Conservation (phyloP, 2,329 filamentous ascomycete genomes). For the Diaporthe destruens region DNA sequence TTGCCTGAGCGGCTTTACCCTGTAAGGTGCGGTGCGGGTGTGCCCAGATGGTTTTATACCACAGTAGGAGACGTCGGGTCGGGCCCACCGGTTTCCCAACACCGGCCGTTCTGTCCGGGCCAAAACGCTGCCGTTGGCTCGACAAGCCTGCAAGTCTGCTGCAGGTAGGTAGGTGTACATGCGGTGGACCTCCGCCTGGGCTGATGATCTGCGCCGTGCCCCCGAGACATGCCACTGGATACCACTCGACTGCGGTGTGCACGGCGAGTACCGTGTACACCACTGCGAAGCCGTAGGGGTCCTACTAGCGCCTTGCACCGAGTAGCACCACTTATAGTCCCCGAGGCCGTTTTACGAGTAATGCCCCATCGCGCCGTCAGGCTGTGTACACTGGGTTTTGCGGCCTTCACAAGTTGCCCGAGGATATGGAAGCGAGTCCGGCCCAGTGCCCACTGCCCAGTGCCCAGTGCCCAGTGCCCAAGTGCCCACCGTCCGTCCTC, state of each 20-base stretch:
- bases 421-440: neutral
- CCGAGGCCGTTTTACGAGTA: slow-evolving; percentile 31
- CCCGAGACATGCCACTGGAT: slow-evolving; percentile 12
- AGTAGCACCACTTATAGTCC: neutral
- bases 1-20: neutral
- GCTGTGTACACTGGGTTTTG: neutral
- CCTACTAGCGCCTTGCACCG: neutral
- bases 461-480: neutral
- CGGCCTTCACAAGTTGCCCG: slow-evolving; percentile 21
- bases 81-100: slow-evolving; percentile 11
- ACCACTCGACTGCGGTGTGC: neutral
- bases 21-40: neutral
- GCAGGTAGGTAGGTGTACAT: neutral
- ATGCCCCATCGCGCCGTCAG: neutral
- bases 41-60: slow-evolving; percentile 11
- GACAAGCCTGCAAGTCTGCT: neutral
- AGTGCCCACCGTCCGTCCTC: neutral
- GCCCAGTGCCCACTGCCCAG: neutral
- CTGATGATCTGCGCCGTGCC: neutral
- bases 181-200: neutral
- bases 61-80: neutral
- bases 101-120: neutral
- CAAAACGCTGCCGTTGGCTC: neutral
- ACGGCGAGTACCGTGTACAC: neutral
- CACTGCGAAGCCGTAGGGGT: neutral